Percentiles rank a stretch among this genome's conserved stretches.
These are phyloP conservation scores for Backusella australiensis DNA, from an alignment of 192 early-diverging fungal species.

Conservation along the genomic window DNA sequence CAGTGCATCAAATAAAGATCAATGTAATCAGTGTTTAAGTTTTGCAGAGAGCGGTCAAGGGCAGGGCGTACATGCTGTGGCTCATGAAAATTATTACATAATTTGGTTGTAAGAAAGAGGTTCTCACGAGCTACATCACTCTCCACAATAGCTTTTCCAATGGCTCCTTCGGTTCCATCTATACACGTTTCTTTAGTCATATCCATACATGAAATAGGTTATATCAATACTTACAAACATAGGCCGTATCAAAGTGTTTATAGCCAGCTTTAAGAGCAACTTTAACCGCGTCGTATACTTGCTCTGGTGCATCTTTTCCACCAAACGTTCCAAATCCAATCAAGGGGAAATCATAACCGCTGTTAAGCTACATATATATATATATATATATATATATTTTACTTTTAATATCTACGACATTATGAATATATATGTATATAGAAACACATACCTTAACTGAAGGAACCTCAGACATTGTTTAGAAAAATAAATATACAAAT, in stretches of 20 bases:
- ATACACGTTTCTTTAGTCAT: not conserved
- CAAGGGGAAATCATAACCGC: constrained; percentile 21
- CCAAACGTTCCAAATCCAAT: constrained; percentile 27
- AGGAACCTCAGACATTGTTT: not conserved
- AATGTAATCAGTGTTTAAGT: constrained; percentile 71
- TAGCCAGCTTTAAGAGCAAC: constrained; percentile 50
- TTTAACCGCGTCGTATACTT: constrained; percentile 26
- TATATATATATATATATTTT: no score
- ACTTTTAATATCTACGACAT: not conserved
- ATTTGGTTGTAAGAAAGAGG: constrained; percentile 66
- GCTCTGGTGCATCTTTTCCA: constrained; percentile 18
- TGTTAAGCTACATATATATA: constrained; percentile 15
- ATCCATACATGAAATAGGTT: not conserved
- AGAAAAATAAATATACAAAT: not conserved
- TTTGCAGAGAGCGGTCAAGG: constrained; percentile 62
- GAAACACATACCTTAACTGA: not conserved
- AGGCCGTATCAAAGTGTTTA: constrained; percentile 56
- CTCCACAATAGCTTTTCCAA: constrained; percentile 59
- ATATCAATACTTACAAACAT: not conserved
- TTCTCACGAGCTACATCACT: constrained; percentile 54
- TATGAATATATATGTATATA: not conserved
- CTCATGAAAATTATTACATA: constrained; percentile 42
- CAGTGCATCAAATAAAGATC: constrained; percentile 89
- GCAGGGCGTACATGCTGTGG: constrained; percentile 62
- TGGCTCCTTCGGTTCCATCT: constrained; percentile 65